A percentile compares a stretch with the other conserved stretches of the same genome.
phyloP scores from a whole-genome alignment of 148 eudicot genomes.

The Silene uniflora region DNA sequence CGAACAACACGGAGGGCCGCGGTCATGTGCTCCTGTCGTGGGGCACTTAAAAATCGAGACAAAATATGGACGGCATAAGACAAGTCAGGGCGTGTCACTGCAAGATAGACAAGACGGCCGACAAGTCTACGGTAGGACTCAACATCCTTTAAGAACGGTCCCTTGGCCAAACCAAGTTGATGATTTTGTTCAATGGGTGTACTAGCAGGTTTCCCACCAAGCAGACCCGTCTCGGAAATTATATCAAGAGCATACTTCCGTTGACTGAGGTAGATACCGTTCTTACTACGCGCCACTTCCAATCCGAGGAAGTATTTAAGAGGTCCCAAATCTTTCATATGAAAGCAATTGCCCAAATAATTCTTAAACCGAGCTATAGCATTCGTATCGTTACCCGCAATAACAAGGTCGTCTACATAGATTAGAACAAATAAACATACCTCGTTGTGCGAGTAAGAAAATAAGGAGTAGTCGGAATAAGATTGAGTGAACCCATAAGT shows the following conservation, averaged over 20 bases:
- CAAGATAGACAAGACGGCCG: background rate
- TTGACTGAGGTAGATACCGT: no score
- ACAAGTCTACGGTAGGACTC: background rate
- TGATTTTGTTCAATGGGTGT: no score
- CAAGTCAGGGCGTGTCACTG: no score
- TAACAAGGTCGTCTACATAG: background rate
- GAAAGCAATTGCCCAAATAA: background rate
- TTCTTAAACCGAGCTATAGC: background rate
- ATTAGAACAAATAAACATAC: background rate
- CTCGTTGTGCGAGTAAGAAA: background rate
- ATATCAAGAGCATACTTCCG: background rate
- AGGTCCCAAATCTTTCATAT: no score
- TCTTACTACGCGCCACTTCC: no score
- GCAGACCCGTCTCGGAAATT: background rate
- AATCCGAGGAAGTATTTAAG: no score
- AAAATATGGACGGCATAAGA: no score
- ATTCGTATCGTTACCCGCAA: background rate
- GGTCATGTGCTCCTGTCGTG: slow-evolving; percentile 16
- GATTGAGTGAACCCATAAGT: no score
- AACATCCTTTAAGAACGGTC: background rate
- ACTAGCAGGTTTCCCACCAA: background rate
- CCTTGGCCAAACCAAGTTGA: background rate
- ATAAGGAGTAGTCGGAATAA: no score
- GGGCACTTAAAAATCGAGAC: slow-evolving; percentile 13
- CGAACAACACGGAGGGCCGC: no score